A percentile compares a stretch with the other conserved stretches of the same genome.
These are phyloP conservation scores for Russula abietina DNA, from an alignment of 768 basidiomycete species.

Conservation along the genomic window DNA sequence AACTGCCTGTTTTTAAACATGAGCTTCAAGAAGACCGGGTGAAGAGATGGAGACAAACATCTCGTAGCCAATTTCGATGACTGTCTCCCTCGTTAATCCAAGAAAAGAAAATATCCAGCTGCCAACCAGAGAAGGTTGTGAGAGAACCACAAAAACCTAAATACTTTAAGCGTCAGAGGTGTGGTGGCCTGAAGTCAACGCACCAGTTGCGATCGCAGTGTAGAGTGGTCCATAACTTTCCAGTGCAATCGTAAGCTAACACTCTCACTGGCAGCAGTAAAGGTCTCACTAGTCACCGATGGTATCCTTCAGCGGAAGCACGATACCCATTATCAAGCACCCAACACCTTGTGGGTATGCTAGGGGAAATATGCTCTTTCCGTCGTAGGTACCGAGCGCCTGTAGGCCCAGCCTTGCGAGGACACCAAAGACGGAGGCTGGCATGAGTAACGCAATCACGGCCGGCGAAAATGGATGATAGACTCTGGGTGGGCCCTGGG, in stretches of 20 bases:
- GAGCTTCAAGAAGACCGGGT: not conserved
- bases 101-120: conserved; percentile 77
- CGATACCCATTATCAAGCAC: conserved; percentile 88
- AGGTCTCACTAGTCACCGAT: conserved; percentile 66
- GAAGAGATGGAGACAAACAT: conserved; percentile 45
- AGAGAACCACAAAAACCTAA: conserved; percentile 91
- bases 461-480: conserved; percentile 54
- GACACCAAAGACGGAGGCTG: conserved; percentile 79
- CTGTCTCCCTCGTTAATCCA: conserved; percentile 66
- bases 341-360: conserved; percentile 84
- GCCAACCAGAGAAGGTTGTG: conserved; percentile 97
- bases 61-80: conserved; percentile 57
- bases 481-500: conserved; percentile 30
- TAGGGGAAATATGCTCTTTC: conserved; percentile 70
- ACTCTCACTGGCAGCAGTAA: conserved; percentile 14
- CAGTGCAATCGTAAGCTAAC: not conserved
- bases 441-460: conserved; percentile 66
- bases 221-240: conserved; percentile 85
- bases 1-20: conserved; percentile 52
- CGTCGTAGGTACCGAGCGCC: conserved; percentile 69
- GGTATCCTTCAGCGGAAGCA: conserved; percentile 60
- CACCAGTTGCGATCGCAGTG: conserved; percentile 82
- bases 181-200: conserved; percentile 17
- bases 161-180: not conserved
- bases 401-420: conserved; percentile 75